phyloP scores from a whole-genome alignment of 2,329 filamentous ascomycete genomes.

The Claviceps capensis region DNA sequence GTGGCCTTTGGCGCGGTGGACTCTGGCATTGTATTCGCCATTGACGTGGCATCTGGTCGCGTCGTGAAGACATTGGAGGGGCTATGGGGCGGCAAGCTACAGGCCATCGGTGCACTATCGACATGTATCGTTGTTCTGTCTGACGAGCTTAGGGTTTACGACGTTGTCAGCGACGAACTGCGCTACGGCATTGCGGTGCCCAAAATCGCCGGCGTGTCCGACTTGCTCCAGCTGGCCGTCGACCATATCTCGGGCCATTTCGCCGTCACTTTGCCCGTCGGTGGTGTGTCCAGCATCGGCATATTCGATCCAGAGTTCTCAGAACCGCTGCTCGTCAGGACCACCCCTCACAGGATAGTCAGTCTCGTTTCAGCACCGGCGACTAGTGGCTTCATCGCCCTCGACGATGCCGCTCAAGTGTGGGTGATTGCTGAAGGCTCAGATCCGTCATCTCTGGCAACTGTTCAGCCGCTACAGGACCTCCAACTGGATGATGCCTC shows the following conservation, averaged over 20 bases:
- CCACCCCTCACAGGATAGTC: conserved; percentile 44
- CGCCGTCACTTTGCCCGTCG: conserved; percentile 42
- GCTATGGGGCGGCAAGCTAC: conserved; percentile 50
- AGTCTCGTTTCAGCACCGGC: conserved; percentile 51
- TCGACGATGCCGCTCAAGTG: conserved; percentile 66
- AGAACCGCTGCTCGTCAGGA: conserved; percentile 44
- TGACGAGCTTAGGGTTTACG: conserved; percentile 62
- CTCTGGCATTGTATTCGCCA: conserved; percentile 55
- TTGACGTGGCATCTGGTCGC: conserved; percentile 57
- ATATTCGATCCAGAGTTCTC: conserved; percentile 52
- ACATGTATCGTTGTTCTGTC: conserved; percentile 66
- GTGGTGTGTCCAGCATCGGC: conserved; percentile 39
- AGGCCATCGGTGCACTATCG: conserved; percentile 57
- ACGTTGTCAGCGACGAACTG: conserved; percentile 67
- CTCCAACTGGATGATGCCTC: conserved; percentile 31
- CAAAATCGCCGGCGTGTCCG: conserved; percentile 21
- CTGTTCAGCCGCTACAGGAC: conserved; percentile 42
- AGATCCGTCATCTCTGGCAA: conserved; percentile 34
- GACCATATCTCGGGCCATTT: conserved; percentile 53
- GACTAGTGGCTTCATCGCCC: conserved; percentile 57
- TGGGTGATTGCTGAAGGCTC: conserved; percentile 48
- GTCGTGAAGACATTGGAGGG: conserved; percentile 55
- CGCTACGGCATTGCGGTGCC: conserved; percentile 50
- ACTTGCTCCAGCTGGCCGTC: conserved; percentile 55
- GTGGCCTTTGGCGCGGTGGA: conserved; percentile 43